Base-by-base conservation (phyloP, 179 eudicot species). In the Gypsophila paniculata region DNA sequence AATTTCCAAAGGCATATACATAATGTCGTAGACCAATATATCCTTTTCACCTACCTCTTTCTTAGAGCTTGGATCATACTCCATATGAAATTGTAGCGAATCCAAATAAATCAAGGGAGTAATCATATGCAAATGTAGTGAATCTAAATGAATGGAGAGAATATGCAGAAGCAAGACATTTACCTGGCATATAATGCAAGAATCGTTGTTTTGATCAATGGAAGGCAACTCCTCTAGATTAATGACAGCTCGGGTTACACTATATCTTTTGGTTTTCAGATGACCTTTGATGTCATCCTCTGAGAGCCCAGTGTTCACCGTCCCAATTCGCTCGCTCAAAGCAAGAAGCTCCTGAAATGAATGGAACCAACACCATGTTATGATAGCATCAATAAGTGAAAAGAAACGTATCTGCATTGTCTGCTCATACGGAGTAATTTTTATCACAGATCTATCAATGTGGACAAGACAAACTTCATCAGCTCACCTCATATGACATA, bases 401-500 rank as follows among this genome's bases (percentile, higher is more conserved):
- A 11, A n/a, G n/a, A 34, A 57, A 39, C 17, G 60, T 46, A 23
- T 58, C 2, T 7, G 9, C 25, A 32, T 49, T 21, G 17, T n/a
- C 48, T 15, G 19, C 21, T n/a, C 15, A 29, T 21, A 19, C 67
- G n/a, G 48, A 55, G n/a, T 38, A 18, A 39, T 38, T 34, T 19
- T 36, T 21, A 21, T 25, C 18, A 54, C 1, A 44, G n/a, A n/a
- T n/a, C n/a, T n/a, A 36, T 22, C 4, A 22, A 13, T 59, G 55
- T 11, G 4, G 15, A 8, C 34, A 63, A 53, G 62, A 29, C 0
- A 4, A 9, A 23, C 18, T 70, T 70, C 59, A 58, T 58, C 25
- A 54, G 77, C 80, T 81, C 81, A 90, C 99, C 97, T 94, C 99
- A 78, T 94, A 94, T 2, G 97, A 88, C 99, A 94, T 94, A 78